Conservation (phyloP, 2,329 filamentous ascomycete species). For the Parafenestella ontariensis region DNA sequence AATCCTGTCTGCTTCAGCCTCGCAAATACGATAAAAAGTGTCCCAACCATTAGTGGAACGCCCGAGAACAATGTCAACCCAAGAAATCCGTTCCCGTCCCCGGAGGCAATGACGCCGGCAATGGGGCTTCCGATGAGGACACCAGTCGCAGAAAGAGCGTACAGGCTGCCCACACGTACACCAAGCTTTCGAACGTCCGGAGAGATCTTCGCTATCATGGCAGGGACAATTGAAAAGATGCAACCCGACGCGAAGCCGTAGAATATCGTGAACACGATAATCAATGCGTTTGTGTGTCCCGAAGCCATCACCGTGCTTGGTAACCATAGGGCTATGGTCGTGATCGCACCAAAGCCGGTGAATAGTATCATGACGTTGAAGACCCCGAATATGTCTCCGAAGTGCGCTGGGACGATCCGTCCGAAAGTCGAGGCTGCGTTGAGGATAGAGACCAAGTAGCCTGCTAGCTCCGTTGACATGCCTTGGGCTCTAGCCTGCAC, state of each 20-base stretch:
- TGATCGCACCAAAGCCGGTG: conserved; percentile 54
- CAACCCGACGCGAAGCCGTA: conserved; percentile 70
- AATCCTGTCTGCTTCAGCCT: neutral
- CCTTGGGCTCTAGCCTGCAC: conserved; percentile 52
- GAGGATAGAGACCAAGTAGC: conserved; percentile 61
- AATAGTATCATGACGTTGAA: conserved; percentile 61
- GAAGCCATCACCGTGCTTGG: conserved; percentile 35
- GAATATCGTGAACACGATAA: conserved; percentile 45
- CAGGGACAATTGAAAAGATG: conserved; percentile 67
- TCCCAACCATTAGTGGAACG: neutral
- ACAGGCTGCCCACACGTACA: conserved; percentile 67
- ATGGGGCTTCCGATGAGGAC: conserved; percentile 12
- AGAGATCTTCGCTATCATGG: conserved; percentile 72
- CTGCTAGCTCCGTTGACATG: conserved; percentile 53
- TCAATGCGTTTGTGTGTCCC: conserved; percentile 42
- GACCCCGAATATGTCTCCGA: conserved; percentile 59
- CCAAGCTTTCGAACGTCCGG: conserved; percentile 70
- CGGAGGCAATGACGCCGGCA: neutral
- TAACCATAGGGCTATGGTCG: conserved; percentile 49
- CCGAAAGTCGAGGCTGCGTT: conserved; percentile 56
- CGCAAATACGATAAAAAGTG: neutral
- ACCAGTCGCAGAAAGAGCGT: conserved; percentile 52
- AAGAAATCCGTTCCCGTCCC: neutral
- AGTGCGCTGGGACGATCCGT: conserved; percentile 59
- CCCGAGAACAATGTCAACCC: conserved; percentile 1